Evolutionary conservation across 768 basidiomycete species (phyloP).

Genomic region (Podaxis sp.): DNA sequence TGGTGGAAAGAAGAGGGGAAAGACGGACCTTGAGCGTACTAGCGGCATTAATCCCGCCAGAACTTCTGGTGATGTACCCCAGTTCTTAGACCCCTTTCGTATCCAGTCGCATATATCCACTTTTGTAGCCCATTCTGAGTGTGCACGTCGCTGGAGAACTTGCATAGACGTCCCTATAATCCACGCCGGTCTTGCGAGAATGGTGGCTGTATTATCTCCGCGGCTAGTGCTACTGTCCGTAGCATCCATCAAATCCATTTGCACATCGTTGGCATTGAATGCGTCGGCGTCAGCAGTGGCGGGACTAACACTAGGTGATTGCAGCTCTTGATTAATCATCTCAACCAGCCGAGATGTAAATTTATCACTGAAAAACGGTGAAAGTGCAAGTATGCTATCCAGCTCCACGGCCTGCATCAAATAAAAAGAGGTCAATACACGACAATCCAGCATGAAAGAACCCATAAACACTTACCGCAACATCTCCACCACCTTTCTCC

Average conservation of each 20-base stretch:
- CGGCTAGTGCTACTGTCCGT: neutral
- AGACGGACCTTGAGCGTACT: conserved; percentile 38
- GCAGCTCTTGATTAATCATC: conserved; percentile 40
- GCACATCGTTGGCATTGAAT: conserved; percentile 16
- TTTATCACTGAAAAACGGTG: conserved; percentile 43
- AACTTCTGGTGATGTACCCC: conserved; percentile 55
- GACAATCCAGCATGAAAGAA: neutral
- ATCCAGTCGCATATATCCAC: conserved; percentile 51
- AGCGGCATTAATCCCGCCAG: conserved; percentile 52
- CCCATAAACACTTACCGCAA: conserved; percentile 30
- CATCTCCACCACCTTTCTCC: conserved; percentile 31
- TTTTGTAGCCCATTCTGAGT: conserved; percentile 40
- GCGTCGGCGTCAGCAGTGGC: too few relatives aligned
- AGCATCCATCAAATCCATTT: conserved; percentile 13
- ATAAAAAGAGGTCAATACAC: conserved; percentile 1
- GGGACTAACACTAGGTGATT: conserved; percentile 6
- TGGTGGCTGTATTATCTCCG: neutral
- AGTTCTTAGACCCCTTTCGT: conserved; percentile 37
- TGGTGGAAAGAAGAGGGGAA: neutral
- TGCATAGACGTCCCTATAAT: conserved; percentile 58
- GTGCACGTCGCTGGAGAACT: conserved; percentile 39
- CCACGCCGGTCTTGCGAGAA: conserved; percentile 42
- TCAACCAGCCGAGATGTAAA: conserved; percentile 36
- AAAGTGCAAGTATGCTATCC: conserved; percentile 49
- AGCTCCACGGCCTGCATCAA: conserved; percentile 43